A percentile compares a stretch with the other conserved stretches of the same genome.
Evolutionary conservation across 805 yeast genomes (phyloP).

Genomic region (Wickerhamiella kurtzmanii): DNA sequence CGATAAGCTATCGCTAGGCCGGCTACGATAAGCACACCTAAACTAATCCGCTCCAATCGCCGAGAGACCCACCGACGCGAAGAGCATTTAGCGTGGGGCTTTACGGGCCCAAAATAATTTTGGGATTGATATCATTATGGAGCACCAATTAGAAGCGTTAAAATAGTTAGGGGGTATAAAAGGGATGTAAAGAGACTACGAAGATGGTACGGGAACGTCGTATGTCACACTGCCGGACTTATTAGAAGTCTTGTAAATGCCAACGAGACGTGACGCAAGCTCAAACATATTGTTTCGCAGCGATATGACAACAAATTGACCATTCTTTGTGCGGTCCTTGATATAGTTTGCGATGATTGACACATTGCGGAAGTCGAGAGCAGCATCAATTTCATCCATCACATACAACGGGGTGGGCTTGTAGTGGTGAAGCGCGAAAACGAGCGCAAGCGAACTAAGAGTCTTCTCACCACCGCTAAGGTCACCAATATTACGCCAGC

Average conservation of each 20-base stretch:
- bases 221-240: conserved; percentile 72
- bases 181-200: too few species aligned
- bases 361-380: conserved; percentile 90
- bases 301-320: conserved; percentile 91
- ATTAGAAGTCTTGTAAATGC: conserved; percentile 85
- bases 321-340: conserved; percentile 88
- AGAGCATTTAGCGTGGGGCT: too few species aligned
- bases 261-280: conserved; percentile 84
- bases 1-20: too few species aligned
- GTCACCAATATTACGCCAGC: conserved; percentile 92
- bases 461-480: conserved; percentile 98
- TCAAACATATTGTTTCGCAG: conserved; percentile 96
- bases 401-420: conserved; percentile 96
- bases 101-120: too few species aligned
- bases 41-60: too few species aligned
- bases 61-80: too few species aligned
- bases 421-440: conserved; percentile 88
- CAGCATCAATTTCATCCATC: conserved; percentile 99
- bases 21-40: too few species aligned
- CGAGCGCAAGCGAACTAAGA: conserved; percentile 82
- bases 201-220: neutral
- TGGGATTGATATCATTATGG: too few species aligned
- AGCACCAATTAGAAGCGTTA: too few species aligned
- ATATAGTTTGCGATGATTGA: conserved; percentile 96
- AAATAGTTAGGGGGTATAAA: too few species aligned